Evolutionary conservation across 805 yeast species (phyloP).

Genomic region (Yarrowia sp.): DNA sequence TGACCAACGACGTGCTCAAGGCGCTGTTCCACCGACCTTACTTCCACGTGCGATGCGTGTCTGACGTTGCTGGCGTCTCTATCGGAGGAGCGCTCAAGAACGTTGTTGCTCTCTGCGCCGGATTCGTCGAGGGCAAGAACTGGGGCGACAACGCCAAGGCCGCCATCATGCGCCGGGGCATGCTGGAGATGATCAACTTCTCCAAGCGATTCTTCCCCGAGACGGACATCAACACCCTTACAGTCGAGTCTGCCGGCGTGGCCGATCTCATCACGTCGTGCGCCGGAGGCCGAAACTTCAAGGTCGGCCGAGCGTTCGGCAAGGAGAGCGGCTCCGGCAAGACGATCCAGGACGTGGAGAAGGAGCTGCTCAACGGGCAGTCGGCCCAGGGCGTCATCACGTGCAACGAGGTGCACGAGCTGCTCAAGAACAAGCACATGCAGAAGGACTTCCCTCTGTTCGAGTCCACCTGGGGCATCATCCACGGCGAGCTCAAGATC

Average conservation of each 20-base stretch:
- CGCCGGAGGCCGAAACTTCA: conserved; percentile 94
- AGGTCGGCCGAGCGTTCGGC: conserved; percentile 85
- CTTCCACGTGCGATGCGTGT: conserved; percentile 91
- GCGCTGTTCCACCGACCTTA: conserved; percentile 94
- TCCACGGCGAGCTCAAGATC: conserved; percentile 71
- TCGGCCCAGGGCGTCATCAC: conserved; percentile 95
- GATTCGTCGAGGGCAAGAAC: conserved; percentile 94
- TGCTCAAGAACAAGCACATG: conserved; percentile 55
- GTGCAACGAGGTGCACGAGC: conserved; percentile 84
- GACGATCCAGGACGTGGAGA: conserved; percentile 78
- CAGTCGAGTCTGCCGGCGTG: conserved; percentile 94
- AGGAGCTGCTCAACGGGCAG: conserved; percentile 86
- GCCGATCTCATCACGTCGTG: conserved; percentile 98
- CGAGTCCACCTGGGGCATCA: conserved; percentile 76
- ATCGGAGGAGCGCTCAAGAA: conserved; percentile 97
- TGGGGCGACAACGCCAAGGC: conserved; percentile 99
- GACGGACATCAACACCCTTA: conserved; percentile 73
- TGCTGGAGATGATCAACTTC: conserved; percentile 84
- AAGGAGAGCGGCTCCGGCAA: conserved; percentile 54
- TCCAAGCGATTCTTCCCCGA: conserved; percentile 78
- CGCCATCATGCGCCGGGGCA: conserved; percentile 94
- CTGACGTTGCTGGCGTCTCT: conserved; percentile 94
- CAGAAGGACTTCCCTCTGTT: conserved; percentile 77
- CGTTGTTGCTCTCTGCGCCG: conserved; percentile 93
- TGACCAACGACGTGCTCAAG: conserved; percentile 69